Conservation (phyloP, 2,329 filamentous ascomycete genomes). For the Balansia obtecta region DNA sequence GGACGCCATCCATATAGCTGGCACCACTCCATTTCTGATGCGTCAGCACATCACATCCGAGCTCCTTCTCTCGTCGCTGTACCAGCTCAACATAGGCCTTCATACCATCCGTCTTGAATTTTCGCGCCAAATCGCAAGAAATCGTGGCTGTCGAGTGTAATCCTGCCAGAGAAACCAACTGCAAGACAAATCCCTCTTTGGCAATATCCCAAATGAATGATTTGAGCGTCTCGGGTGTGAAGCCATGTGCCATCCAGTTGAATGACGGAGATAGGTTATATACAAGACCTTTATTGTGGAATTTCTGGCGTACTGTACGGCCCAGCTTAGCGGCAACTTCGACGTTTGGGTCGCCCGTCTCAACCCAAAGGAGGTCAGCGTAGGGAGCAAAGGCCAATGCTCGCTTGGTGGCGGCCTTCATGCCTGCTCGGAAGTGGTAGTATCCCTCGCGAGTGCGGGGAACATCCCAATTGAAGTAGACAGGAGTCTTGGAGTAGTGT, state of each 20-base stretch:
- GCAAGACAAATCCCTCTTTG: constrained; percentile 65
- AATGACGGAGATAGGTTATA: constrained; percentile 96
- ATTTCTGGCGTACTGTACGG: constrained; percentile 54
- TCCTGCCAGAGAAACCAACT: constrained; percentile 55
- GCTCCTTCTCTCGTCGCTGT: constrained; percentile 79
- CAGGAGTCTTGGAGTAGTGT: constrained; percentile 50
- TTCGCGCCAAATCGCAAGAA: constrained; percentile 61
- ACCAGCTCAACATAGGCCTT: constrained; percentile 92
- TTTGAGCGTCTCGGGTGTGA: constrained; percentile 68
- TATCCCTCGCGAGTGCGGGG: constrained; percentile 88
- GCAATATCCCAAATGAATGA: constrained; percentile 96
- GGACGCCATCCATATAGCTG: constrained; percentile 71
- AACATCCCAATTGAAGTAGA: constrained; percentile 83
- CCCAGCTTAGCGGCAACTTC: constrained; percentile 64
- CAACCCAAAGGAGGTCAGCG: constrained; percentile 92
- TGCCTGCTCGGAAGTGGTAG: constrained; percentile 80
- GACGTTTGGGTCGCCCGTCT: constrained; percentile 83
- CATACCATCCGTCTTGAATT: constrained; percentile 89
- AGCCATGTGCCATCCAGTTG: constrained; percentile 97
- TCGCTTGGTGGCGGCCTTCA: constrained; percentile 81
- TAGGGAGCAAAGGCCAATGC: constrained; percentile 85
- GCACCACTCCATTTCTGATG: constrained; percentile 77
- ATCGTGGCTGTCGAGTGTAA: constrained; percentile 53
- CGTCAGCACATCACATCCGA: constrained; percentile 83
- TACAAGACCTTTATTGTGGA: constrained; percentile 77